Base-by-base conservation (phyloP, 108 stramenopile genomes). In the Aurantiochytrium sp. region DNA sequence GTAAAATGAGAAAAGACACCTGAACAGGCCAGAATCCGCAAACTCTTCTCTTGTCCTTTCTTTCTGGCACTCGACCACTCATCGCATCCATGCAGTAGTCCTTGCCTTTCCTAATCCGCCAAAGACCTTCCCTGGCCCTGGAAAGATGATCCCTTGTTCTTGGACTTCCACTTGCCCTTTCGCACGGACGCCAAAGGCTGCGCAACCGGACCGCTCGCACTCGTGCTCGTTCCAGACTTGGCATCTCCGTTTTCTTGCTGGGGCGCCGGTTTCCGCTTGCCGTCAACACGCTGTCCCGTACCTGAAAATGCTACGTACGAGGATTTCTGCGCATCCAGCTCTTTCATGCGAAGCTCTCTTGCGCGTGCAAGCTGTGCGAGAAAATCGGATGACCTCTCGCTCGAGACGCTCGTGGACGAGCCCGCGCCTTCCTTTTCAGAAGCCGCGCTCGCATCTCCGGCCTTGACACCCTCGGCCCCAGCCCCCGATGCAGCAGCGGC, bases 121-220 rank as follows among this genome's bases (percentile, higher is more conserved):
- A 83, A 45, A 28, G 76, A 83, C 76, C 76, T 83, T 8, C 76
- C 76, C 76, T 83, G 23, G 76, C 76, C 76, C n/a, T 28, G 6
- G 4, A 83, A 83, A 25, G 76, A 47, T 6, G 6, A 21, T 10
- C 76, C 76, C 51, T 83, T 47, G 76, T 10, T 83, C 76, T 83
- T 83, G n/a, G 76, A 83, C 51, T 83, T 83, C 76, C 76, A 83
- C 23, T 83, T 83, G 25, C 76, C 76, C 25, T 28, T 47, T 6
- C 76, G 45, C 49, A 4, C 76, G 28, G 18, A 45, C n/a, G 76
- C 76, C 4, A 83, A 14, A 6, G 45, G 45, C 4, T 23, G 23
- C 18, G 76, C 76, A 6, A 53, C 51, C 43, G 64, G 64, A 18
- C 25, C 28, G 19, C 23, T 23, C 23, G 35, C 16, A 2, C 21